Evolutionary conservation across 371 early-diverging fungal genomes (phyloP).

Genomic region (Encephalitozoon intestinalis): DNA sequence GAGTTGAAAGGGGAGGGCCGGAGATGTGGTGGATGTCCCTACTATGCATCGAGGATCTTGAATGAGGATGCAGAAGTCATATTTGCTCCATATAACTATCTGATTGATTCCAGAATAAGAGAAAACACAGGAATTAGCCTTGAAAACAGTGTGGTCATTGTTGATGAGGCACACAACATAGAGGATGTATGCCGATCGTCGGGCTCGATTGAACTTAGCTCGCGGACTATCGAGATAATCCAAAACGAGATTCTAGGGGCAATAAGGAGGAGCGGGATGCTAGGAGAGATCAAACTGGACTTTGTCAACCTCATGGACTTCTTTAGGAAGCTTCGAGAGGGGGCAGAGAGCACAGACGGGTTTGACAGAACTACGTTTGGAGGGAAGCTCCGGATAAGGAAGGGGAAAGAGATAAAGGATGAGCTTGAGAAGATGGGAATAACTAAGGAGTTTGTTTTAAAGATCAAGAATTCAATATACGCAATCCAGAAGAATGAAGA

Average conservation of each 20-base stretch:
- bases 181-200: conserved; percentile 62
- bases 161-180: conserved; percentile 73
- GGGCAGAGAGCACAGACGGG: background rate
- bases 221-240: conserved; percentile 39
- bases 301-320: conserved; percentile 20
- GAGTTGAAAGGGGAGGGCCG: conserved; percentile 57
- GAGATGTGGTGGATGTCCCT: conserved; percentile 66
- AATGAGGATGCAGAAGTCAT: conserved; percentile 67
- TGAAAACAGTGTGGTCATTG: conserved; percentile 66
- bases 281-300: conserved; percentile 10
- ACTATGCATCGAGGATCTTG: conserved; percentile 67
- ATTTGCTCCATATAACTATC: conserved; percentile 81
- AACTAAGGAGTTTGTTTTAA: background rate
- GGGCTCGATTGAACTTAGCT: conserved; percentile 62
- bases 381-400: conserved; percentile 3
- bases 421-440: conserved; percentile 50
- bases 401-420: conserved; percentile 27
- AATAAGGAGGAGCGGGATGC: conserved; percentile 9
- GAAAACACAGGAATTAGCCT: conserved; percentile 59
- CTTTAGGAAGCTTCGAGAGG: conserved; percentile 14
- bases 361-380: background rate
- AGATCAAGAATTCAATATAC: conserved; percentile 16
- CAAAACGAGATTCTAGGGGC: conserved; percentile 44
- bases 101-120: conserved; percentile 67
- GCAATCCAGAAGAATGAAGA: conserved; percentile 32